These are phyloP conservation scores for Thelonectria discophora DNA, from an alignment of 2,329 filamentous ascomycete genomes.

Conservation along the genomic window DNA sequence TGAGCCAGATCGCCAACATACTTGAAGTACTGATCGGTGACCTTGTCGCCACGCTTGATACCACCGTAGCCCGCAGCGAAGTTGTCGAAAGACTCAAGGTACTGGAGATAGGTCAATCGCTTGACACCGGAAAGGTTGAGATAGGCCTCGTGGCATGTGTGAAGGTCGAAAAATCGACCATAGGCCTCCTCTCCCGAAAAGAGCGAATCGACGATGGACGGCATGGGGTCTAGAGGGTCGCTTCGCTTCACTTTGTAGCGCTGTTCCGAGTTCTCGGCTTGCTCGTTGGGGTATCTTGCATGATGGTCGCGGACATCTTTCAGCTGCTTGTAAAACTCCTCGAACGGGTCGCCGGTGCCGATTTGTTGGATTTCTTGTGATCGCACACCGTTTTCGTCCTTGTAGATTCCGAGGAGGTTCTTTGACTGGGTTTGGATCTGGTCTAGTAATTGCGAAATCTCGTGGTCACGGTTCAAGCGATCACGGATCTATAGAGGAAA, in stretches of 20 bases:
- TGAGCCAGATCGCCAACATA: conserved; percentile 83
- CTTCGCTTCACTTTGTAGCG: conserved; percentile 80
- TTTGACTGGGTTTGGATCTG: conserved; percentile 88
- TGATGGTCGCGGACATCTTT: conserved; percentile 87
- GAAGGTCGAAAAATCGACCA: conserved; percentile 92
- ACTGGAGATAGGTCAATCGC: conserved; percentile 88
- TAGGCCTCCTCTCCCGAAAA: conserved; percentile 97
- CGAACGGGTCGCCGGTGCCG: conserved; percentile 85
- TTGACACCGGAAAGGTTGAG: conserved; percentile 90
- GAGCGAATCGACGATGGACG: conserved; percentile 82
- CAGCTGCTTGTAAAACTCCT: conserved; percentile 89
- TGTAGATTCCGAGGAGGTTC: conserved; percentile 83
- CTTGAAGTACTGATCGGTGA: conserved; percentile 91
- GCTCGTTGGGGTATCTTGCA: conserved; percentile 89
- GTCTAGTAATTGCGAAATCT: conserved; percentile 84
- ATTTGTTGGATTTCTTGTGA: conserved; percentile 85
- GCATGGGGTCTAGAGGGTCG: conserved; percentile 69
- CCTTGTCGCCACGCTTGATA: conserved; percentile 82
- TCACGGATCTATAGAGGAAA: conserved; percentile 75
- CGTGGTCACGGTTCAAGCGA: conserved; percentile 88
- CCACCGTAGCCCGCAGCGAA: conserved; percentile 79
- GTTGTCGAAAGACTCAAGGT: conserved; percentile 88
- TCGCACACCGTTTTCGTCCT: conserved; percentile 76
- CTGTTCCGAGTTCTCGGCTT: conserved; percentile 92
- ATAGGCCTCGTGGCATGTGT: conserved; percentile 83